Percentiles rank a stretch among this genome's conserved stretches.
Conservation (phyloP, 2,329 filamentous ascomycete species). For the Colletotrichum sp. region DNA sequence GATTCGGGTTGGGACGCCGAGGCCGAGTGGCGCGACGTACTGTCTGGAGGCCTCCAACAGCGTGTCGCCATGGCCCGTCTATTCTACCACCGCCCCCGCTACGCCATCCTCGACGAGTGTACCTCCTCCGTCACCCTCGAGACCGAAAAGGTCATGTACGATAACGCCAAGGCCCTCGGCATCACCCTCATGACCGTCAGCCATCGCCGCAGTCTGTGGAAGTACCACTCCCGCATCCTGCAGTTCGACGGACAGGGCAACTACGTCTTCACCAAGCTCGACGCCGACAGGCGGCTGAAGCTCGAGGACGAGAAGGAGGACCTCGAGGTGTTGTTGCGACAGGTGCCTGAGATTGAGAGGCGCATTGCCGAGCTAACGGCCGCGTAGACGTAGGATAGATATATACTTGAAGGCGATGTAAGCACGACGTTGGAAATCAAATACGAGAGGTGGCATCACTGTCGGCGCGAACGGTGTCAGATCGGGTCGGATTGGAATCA, state of each 20-base stretch:
- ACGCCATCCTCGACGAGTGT: conserved; percentile 97
- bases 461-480: background rate
- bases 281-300: conserved; percentile 83
- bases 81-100: conserved; percentile 91
- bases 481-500: background rate
- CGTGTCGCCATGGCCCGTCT: conserved; percentile 94
- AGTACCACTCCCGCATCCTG: conserved; percentile 92
- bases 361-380: conserved; percentile 80
- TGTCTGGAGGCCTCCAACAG: conserved; percentile 93
- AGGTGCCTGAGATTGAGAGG: conserved; percentile 87
- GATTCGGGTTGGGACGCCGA: conserved; percentile 87
- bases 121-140: conserved; percentile 95
- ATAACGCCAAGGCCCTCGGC: conserved; percentile 87
- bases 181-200: conserved; percentile 98
- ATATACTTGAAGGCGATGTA: background rate
- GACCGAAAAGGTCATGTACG: conserved; percentile 95
- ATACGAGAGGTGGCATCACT: background rate
- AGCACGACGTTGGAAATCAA: background rate
- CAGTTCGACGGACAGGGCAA: conserved; percentile 96
- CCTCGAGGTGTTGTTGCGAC: conserved; percentile 81
- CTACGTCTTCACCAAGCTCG: conserved; percentile 87
- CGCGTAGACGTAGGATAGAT: conserved; percentile 12
- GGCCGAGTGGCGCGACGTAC: conserved; percentile 94
- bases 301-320: conserved; percentile 98
- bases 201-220: conserved; percentile 91